These are phyloP conservation scores for Xylaria polymorpha DNA, from an alignment of 2,329 filamentous ascomycete species.

Conservation along the genomic window DNA sequence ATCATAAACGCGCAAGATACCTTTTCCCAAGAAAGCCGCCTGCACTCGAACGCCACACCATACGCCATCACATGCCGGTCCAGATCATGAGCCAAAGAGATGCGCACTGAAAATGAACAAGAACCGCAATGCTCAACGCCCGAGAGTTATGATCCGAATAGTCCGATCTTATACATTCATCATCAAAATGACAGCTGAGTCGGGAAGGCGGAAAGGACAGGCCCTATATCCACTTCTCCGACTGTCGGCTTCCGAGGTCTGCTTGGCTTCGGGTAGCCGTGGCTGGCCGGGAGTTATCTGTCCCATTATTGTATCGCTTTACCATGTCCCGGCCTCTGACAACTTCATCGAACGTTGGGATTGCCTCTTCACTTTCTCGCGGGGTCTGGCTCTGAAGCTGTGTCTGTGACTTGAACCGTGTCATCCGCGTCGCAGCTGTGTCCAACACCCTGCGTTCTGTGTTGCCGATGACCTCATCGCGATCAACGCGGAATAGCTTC, in stretches of 20 bases:
- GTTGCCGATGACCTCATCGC: slow-evolving; percentile 41
- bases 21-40: not conserved
- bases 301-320: slow-evolving; percentile 23
- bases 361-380: slow-evolving; percentile 36
- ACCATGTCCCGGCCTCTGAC: slow-evolving; percentile 30
- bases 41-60: not conserved
- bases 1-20: slow-evolving; percentile 11
- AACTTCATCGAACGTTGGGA: slow-evolving; percentile 31
- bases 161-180: slow-evolving; percentile 1
- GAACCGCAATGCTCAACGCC: slow-evolving; percentile 17
- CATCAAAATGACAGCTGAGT: not conserved
- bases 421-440: slow-evolving; percentile 36
- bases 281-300: slow-evolving; percentile 16
- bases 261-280: slow-evolving; percentile 10
- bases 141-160: slow-evolving; percentile 6
- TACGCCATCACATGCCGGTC: slow-evolving; percentile 23
- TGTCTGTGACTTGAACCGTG: slow-evolving; percentile 38
- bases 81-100: slow-evolving; percentile 14
- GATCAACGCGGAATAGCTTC: slow-evolving; percentile 41
- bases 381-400: slow-evolving; percentile 36
- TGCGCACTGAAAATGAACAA: slow-evolving; percentile 18
- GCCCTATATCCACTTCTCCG: slow-evolving; percentile 38
- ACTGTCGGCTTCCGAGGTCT: slow-evolving; percentile 9
- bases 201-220: not conserved
- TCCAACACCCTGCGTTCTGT: slow-evolving; percentile 34